A percentile compares a stretch with the other conserved stretches of the same genome.
These are phyloP conservation scores for Picea engelmannii DNA, from an alignment of 83 land plant species.

Conservation along the genomic window DNA sequence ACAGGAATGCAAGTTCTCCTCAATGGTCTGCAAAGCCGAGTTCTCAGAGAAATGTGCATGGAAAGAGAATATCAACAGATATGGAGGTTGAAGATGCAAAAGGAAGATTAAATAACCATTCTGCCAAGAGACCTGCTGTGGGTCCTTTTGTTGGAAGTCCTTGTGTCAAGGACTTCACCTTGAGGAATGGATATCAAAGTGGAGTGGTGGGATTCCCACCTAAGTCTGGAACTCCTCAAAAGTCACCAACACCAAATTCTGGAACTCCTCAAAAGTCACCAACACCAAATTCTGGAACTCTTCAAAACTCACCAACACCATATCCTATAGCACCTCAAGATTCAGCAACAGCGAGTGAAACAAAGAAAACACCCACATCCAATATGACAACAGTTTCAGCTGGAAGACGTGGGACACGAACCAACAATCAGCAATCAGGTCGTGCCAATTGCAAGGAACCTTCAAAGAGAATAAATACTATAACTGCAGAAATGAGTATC, in stretches of 20 bases:
- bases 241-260: not conserved
- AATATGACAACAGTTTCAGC: not conserved
- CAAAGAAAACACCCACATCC: not conserved
- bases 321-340: not conserved
- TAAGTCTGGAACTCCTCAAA: not conserved
- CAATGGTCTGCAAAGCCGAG: not conserved
- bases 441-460: not conserved
- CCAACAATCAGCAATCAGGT: not conserved
- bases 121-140: slow-evolving; percentile 7
- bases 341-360: not conserved
- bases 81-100: not conserved
- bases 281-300: not conserved
- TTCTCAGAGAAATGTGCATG: slow-evolving; percentile 8
- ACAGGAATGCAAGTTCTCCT: slow-evolving; percentile 5
- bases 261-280: not conserved
- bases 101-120: not conserved
- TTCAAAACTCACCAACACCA: slow-evolving; percentile 1
- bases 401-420: not conserved
- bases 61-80: slow-evolving; percentile 1
- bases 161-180: not conserved
- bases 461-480: not conserved
- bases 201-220: not conserved
- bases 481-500: not conserved
- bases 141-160: not conserved
- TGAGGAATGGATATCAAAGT: not conserved